phyloP scores from a whole-genome alignment of 305 asterid species.

The Fraxinus angustifolia region DNA sequence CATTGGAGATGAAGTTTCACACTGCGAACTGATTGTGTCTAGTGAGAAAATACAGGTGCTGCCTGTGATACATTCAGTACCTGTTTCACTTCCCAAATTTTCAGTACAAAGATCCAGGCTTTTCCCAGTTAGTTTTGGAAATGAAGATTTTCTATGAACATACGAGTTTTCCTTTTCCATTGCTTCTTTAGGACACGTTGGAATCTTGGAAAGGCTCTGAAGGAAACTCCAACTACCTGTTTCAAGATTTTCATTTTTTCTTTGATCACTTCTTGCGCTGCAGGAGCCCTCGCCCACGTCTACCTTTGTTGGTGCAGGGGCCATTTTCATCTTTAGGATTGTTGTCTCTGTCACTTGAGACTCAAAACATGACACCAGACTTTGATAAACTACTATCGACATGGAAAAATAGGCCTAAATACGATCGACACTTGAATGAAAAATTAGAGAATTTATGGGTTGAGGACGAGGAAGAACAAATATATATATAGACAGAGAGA shows the following conservation, averaged over 20 bases:
- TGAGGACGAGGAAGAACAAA: background rate
- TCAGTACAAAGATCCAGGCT: conserved; percentile 72
- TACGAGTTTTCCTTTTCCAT: conserved; percentile 21
- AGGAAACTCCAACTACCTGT: conserved; percentile 38
- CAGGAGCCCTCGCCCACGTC: background rate
- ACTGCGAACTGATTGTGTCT: background rate
- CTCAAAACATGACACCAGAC: conserved; percentile 36
- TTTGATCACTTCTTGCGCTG: background rate
- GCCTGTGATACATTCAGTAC: conserved; percentile 25
- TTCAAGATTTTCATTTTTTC: conserved; percentile 8
- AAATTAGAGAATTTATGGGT: background rate
- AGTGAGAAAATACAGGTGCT: background rate
- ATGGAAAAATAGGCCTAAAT: conserved; percentile 20
- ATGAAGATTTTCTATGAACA: conserved; percentile 25
- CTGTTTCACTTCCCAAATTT: conserved; percentile 63
- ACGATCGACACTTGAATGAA: background rate
- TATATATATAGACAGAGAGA: background rate
- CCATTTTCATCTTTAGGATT: conserved; percentile 42
- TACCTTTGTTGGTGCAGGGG: conserved; percentile 23
- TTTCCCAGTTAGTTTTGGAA: conserved; percentile 31
- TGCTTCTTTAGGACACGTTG: conserved; percentile 9
- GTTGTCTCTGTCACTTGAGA: conserved; percentile 39
- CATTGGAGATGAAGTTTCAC: background rate
- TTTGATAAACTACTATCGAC: conserved; percentile 52
- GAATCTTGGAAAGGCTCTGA: conserved; percentile 23